These are phyloP conservation scores for Lignosus rhinocerotis DNA, from an alignment of 1,284 basidiomycete species.

Conservation along the genomic window DNA sequence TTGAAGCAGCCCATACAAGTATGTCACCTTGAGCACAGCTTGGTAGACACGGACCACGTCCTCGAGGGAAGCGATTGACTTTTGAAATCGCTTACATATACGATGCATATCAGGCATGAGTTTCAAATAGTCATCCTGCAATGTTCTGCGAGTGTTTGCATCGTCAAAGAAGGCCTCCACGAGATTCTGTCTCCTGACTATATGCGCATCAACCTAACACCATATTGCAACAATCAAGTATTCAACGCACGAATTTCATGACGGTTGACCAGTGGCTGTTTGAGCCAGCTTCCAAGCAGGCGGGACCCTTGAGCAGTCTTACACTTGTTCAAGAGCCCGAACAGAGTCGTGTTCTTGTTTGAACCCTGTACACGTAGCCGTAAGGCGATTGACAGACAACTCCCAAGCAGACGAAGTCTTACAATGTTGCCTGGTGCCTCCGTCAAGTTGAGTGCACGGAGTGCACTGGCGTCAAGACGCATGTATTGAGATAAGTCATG, in stretches of 20 bases:
- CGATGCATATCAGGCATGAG: conserved; percentile 95
- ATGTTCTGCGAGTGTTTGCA: conserved; percentile 63
- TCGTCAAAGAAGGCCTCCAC: conserved; percentile 90
- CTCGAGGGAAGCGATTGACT: conserved; percentile 82
- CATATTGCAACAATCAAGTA: neutral
- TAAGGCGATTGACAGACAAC: neutral
- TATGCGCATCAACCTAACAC: neutral
- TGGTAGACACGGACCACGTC: conserved; percentile 98
- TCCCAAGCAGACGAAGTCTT: neutral
- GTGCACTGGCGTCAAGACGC: conserved; percentile 92
- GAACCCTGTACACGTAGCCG: conserved; percentile 38
- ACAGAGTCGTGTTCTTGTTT: conserved; percentile 84
- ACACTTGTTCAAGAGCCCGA: conserved; percentile 92
- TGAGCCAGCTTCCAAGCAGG: conserved; percentile 90
- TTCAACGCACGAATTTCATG: conserved; percentile 85
- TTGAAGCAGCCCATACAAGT: neutral
- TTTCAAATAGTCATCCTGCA: conserved; percentile 89
- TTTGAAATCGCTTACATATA: conserved; percentile 91
- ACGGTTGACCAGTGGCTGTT: conserved; percentile 93
- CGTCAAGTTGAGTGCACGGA: conserved; percentile 88
- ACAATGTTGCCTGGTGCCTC: conserved; percentile 45
- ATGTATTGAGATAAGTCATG: conserved; percentile 96
- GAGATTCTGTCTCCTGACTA: conserved; percentile 83
- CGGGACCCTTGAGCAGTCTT: conserved; percentile 97
- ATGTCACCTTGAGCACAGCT: conserved; percentile 64